phyloP scores from a whole-genome alignment of 768 basidiomycete species.

The Russula griseocarnosa region DNA sequence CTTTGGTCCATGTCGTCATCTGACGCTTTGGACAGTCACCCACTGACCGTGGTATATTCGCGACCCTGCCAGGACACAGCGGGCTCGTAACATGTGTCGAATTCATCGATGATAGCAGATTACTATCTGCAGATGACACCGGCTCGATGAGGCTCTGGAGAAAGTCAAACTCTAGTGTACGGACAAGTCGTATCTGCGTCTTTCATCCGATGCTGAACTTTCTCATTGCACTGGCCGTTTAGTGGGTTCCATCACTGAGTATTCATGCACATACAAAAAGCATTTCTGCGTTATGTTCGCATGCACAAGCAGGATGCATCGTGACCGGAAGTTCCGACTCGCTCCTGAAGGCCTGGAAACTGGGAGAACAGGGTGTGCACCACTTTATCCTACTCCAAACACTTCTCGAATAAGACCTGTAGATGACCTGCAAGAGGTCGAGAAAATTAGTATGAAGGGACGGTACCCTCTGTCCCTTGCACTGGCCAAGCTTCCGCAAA shows the following conservation, averaged over 20 bases:
- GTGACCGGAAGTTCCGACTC: constrained; percentile 85
- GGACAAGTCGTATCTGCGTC: constrained; percentile 38
- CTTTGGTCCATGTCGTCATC: constrained; percentile 3
- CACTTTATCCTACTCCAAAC: constrained; percentile 2
- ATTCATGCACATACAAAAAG: constrained; percentile 63
- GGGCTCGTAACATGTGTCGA: constrained; percentile 73
- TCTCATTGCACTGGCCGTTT: constrained; percentile 17
- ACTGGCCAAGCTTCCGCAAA: constrained; percentile 58
- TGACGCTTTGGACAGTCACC: constrained; percentile 19
- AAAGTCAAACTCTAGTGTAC: constrained; percentile 35
- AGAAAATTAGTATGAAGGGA: constrained; percentile 60
- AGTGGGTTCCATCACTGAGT: constrained; percentile 55
- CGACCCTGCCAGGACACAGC: constrained; percentile 73
- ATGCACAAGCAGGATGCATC: constrained; percentile 40
- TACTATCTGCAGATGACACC: constrained; percentile 74
- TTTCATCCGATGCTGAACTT: constrained; percentile 23
- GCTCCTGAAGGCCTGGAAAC: constrained; percentile 68
- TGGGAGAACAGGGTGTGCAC: constrained; percentile 38
- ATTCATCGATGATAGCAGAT: constrained; percentile 49
- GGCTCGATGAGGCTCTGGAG: constrained; percentile 68
- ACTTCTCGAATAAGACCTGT: not conserved
- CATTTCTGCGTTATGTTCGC: constrained; percentile 61
- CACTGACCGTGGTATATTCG: constrained; percentile 50
- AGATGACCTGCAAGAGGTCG: constrained; percentile 38
- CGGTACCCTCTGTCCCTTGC: constrained; percentile 74